These are phyloP conservation scores for Magnolia kwangsiensis DNA, from an alignment of 164 flowering plant genomes.

Conservation along the genomic window DNA sequence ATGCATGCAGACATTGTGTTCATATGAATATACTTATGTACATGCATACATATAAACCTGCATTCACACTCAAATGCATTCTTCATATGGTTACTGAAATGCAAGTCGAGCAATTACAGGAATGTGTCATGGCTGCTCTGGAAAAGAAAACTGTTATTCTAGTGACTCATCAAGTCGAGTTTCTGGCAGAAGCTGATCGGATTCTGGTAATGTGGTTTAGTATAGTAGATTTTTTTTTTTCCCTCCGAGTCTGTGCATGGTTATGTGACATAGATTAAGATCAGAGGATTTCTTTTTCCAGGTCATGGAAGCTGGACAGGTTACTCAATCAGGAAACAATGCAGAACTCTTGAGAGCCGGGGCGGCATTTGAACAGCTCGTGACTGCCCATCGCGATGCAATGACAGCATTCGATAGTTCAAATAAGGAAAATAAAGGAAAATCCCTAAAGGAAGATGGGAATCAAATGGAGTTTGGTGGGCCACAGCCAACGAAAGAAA, in stretches of 20 bases:
- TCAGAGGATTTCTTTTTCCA: constrained; percentile 10
- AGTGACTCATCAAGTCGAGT: constrained; percentile 95
- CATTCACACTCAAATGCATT: not conserved
- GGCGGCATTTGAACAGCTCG: constrained; percentile 72
- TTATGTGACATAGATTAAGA: not conserved
- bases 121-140: constrained; percentile 70
- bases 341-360: constrained; percentile 57
- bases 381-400: constrained; percentile 67
- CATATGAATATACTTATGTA: not conserved
- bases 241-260: not conserved
- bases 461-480: constrained; percentile 15
- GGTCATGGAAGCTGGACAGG: constrained; percentile 68
- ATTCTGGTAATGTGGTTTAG: constrained; percentile 51
- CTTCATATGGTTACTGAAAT: constrained; percentile 2
- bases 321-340: constrained; percentile 69
- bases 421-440: constrained; percentile 10
- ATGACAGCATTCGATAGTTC: constrained; percentile 31
- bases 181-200: constrained; percentile 59
- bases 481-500: constrained; percentile 12
- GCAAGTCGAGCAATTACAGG: constrained; percentile 36
- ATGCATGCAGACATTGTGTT: too few species aligned
- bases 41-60: not conserved
- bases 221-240: not conserved
- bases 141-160: constrained; percentile 65
- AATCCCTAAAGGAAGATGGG: constrained; percentile 2